A percentile compares a stretch with the other conserved stretches of the same genome.
Evolutionary conservation across 768 basidiomycete genomes (phyloP).

Genomic region (Lentinula edodes): DNA sequence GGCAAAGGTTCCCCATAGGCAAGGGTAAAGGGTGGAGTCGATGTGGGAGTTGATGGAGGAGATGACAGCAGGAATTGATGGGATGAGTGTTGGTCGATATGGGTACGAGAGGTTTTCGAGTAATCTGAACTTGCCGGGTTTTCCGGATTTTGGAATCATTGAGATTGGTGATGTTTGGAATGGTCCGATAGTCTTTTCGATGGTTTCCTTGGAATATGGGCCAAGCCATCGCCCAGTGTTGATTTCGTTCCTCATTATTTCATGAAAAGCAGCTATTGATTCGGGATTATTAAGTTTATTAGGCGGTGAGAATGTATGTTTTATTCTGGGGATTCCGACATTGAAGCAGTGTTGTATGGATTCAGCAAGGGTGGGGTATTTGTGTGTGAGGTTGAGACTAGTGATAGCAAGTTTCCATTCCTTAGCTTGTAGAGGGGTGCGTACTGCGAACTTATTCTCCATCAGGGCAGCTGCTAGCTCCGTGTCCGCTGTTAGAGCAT

Average conservation of each 20-base stretch:
- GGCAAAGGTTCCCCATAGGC: constrained; percentile 23
- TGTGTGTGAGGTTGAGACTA: constrained; percentile 9
- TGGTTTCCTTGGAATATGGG: constrained; percentile 16
- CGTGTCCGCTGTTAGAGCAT: constrained; percentile 28
- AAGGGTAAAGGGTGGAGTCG: constrained; percentile 11
- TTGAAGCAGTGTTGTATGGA: constrained; percentile 8
- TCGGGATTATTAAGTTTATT: not conserved
- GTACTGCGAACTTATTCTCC: constrained; percentile 19
- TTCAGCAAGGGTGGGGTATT: constrained; percentile 22
- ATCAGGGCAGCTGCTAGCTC: constrained; percentile 34
- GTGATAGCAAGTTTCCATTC: constrained; percentile 24
- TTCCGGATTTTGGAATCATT: constrained; percentile 29
- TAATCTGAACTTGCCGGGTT: constrained; percentile 22
- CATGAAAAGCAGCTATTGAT: constrained; percentile 8
- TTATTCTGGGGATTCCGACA: not conserved
- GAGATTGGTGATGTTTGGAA: constrained; percentile 33
- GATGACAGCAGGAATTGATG: not conserved
- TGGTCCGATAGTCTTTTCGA: constrained; percentile 25
- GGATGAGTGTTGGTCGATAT: not conserved
- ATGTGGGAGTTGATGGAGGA: not conserved
- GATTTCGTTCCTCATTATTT: constrained; percentile 20
- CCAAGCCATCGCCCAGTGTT: constrained; percentile 22
- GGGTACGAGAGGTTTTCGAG: constrained; percentile 37
- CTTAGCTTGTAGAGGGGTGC: constrained; percentile 24
- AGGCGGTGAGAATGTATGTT: not conserved